Conservation (phyloP, 129 eudicot species). For the Erigeron canadensis region DNA sequence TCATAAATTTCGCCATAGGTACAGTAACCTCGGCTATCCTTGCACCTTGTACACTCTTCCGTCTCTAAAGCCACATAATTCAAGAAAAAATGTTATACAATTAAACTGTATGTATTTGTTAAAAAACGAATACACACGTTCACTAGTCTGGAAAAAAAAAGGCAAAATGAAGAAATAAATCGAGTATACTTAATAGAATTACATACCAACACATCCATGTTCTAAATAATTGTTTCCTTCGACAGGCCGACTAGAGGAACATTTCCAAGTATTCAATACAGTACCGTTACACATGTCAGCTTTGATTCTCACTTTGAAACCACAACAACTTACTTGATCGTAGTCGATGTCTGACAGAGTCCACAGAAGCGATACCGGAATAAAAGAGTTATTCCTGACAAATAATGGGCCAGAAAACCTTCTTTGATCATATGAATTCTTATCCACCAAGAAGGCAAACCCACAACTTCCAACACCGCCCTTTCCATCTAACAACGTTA, state of each 20-base stretch:
- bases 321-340: conserved; percentile 3
- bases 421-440: not conserved
- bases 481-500: not conserved
- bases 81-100: too few species aligned
- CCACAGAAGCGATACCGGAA: conserved; percentile 17
- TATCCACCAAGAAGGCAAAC: conserved; percentile 21
- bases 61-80: not conserved
- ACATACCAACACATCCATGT: conserved; percentile 10
- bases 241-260: not conserved
- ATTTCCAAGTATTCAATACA: not conserved
- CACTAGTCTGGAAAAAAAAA: too few species aligned
- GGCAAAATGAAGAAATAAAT: too few species aligned
- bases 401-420: not conserved
- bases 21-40: not conserved
- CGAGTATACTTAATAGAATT: too few species aligned
- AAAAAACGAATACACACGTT: too few species aligned
- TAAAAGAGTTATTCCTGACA: not conserved
- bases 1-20: not conserved
- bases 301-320: not conserved
- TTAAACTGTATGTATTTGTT: too few species aligned
- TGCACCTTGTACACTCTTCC: not conserved
- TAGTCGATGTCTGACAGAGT: not conserved
- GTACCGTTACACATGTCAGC: conserved; percentile 1
- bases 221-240: conserved; percentile 5
- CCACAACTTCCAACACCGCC: conserved; percentile 5